phyloP scores from a whole-genome alignment of 2,329 filamentous ascomycete species.

The Rhinocladiella similis region DNA sequence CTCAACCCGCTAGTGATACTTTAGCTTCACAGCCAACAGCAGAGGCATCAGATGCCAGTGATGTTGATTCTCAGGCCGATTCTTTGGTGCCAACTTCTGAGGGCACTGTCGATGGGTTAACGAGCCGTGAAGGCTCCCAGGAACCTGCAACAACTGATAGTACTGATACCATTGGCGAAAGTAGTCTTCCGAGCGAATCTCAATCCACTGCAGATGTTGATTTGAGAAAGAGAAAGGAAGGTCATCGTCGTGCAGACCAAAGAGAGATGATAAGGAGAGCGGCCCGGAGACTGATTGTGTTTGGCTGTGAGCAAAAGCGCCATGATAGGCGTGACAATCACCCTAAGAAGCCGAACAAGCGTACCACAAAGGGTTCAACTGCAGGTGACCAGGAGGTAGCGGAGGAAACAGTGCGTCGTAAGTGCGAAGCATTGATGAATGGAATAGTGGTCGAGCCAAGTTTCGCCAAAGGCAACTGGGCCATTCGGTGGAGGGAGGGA shows the following conservation, averaged over 20 bases:
- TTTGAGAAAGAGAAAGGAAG: slow-evolving; percentile 19
- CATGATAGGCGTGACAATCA: not conserved
- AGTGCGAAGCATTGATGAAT: slow-evolving; percentile 61
- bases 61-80: slow-evolving; percentile 47
- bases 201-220: slow-evolving; percentile 32
- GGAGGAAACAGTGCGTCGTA: slow-evolving; percentile 33
- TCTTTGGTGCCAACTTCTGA: slow-evolving; percentile 34
- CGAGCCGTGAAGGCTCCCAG: not conserved
- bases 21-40: not conserved
- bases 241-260: slow-evolving; percentile 25
- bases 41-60: slow-evolving; percentile 8
- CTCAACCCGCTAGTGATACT: slow-evolving; percentile 39
- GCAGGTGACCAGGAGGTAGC: not conserved
- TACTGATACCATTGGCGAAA: slow-evolving; percentile 58
- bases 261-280: slow-evolving; percentile 26
- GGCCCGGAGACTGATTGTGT: slow-evolving; percentile 22
- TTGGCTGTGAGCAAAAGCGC: slow-evolving; percentile 17
- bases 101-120: not conserved
- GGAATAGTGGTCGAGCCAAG: slow-evolving; percentile 60
- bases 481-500: slow-evolving; percentile 38
- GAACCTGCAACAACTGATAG: slow-evolving; percentile 44
- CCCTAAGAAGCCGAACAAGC: not conserved
- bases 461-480: slow-evolving; percentile 63
- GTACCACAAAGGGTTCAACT: not conserved
- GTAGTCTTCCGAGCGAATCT: slow-evolving; percentile 57